These are phyloP conservation scores for Chalciporus sphaerocephalus DNA, from an alignment of 768 basidiomycete species.

Conservation along the genomic window DNA sequence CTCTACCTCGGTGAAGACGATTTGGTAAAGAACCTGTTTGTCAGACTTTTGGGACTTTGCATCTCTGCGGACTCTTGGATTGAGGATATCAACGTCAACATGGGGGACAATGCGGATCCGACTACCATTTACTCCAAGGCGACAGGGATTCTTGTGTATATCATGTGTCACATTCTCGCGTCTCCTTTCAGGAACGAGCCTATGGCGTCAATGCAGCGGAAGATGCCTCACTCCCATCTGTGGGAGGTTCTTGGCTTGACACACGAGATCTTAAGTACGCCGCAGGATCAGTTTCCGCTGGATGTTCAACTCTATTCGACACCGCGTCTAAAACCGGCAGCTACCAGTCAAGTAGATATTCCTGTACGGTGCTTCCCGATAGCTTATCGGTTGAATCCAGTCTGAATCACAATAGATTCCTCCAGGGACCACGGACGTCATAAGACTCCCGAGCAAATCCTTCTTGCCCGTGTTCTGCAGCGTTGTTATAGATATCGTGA, in stretches of 20 bases:
- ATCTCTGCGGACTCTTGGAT: constrained; percentile 57
- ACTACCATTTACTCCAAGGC: constrained; percentile 45
- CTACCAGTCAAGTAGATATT: constrained; percentile 30
- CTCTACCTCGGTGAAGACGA: constrained; percentile 45
- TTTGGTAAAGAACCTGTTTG: constrained; percentile 47
- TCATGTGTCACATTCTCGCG: constrained; percentile 38
- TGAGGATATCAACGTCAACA: constrained; percentile 38
- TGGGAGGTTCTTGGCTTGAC: constrained; percentile 18
- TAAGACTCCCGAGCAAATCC: constrained; percentile 36
- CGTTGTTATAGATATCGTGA: constrained; percentile 42
- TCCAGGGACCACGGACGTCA: constrained; percentile 31
- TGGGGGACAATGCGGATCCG: constrained; percentile 44
- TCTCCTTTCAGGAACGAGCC: constrained; percentile 20
- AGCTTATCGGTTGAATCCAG: neutral
- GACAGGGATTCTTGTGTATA: constrained; percentile 37
- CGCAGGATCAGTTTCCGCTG: constrained; percentile 35
- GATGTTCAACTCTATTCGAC: constrained; percentile 39
- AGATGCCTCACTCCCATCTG: constrained; percentile 19
- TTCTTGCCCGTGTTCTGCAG: constrained; percentile 46
- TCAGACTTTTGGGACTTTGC: constrained; percentile 51
- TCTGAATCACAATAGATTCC: constrained; percentile 31
- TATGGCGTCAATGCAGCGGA: constrained; percentile 13
- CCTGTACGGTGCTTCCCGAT: constrained; percentile 25
- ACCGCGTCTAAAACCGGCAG: constrained; percentile 33
- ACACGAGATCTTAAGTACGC: constrained; percentile 31